Conservation (phyloP, 176 grass and related monocot species). For the Oropetium thomaeum region DNA sequence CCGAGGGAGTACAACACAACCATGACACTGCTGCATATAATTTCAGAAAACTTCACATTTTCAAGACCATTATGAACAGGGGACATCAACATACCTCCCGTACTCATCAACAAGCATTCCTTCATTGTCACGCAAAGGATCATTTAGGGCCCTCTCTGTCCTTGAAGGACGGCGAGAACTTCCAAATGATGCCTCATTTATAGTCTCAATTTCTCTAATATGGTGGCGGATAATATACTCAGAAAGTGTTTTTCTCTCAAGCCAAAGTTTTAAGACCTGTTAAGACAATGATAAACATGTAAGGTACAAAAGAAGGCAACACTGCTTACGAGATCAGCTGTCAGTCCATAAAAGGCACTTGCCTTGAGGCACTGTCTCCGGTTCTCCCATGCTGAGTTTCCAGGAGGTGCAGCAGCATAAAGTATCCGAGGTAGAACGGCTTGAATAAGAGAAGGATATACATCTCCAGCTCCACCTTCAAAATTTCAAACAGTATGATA, state of each 20-base stretch:
- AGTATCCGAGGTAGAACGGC: slow-evolving; percentile 74
- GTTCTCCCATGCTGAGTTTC: slow-evolving; percentile 92
- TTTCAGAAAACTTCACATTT: slow-evolving; percentile 8
- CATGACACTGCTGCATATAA: not conserved
- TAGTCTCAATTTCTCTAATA: slow-evolving; percentile 80
- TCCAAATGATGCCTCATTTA: slow-evolving; percentile 75
- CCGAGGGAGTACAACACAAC: slow-evolving; percentile 16
- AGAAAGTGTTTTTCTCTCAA: slow-evolving; percentile 89
- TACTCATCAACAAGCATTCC: slow-evolving; percentile 97
- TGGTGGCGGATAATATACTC: slow-evolving; percentile 76
- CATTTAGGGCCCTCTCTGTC: slow-evolving; percentile 86
- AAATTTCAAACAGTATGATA: slow-evolving; percentile 34
- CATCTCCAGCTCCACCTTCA: slow-evolving; percentile 73
- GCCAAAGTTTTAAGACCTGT: slow-evolving; percentile 93
- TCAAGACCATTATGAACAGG: not conserved
- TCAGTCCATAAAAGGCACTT: slow-evolving; percentile 28
- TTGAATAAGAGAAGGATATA: slow-evolving; percentile 79
- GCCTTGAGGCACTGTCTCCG: slow-evolving; percentile 92
- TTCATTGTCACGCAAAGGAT: slow-evolving; percentile 89
- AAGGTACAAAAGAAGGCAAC: slow-evolving; percentile 20
- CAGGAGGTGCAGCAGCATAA: slow-evolving; percentile 74
- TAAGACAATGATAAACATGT: slow-evolving; percentile 30
- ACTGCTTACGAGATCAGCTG: slow-evolving; percentile 17
- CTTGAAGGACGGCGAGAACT: slow-evolving; percentile 65
- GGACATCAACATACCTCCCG: slow-evolving; percentile 54